A percentile compares a stretch with the other conserved stretches of the same genome.
These are phyloP conservation scores for Dinochytrium kinnereticum DNA, from an alignment of 371 early-diverging fungal species.

Conservation along the genomic window DNA sequence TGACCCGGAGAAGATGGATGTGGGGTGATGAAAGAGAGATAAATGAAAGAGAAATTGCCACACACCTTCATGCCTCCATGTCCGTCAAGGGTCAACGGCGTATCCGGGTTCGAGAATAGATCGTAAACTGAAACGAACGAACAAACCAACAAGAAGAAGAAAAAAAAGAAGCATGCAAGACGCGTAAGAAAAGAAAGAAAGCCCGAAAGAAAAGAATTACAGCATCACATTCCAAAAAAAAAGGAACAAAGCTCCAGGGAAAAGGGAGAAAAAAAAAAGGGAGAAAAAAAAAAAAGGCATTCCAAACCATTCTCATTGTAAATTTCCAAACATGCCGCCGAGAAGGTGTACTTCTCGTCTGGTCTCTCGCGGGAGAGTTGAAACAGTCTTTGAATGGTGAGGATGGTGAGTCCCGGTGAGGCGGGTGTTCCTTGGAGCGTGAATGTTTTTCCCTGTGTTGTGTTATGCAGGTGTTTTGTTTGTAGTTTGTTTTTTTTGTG, in stretches of 20 bases:
- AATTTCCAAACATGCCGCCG: not conserved
- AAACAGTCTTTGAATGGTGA: constrained; percentile 9
- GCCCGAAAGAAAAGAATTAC: no score
- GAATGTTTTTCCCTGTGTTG: constrained; percentile 15
- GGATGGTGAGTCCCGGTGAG: not conserved
- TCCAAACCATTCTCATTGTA: constrained; percentile 18
- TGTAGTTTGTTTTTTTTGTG: no score
- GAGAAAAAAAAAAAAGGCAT: not conserved
- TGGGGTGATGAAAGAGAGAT: no score
- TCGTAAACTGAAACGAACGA: not conserved
- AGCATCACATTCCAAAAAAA: no score
- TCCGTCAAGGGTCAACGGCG: not conserved
- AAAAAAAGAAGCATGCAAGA: not conserved
- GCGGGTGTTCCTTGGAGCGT: constrained; percentile 19
- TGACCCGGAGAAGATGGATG: not conserved
- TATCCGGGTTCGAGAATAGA: not conserved
- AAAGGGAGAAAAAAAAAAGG: not conserved
- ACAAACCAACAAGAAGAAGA: not conserved
- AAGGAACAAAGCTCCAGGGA: not conserved
- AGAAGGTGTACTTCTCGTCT: not conserved
- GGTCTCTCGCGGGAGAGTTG: not conserved
- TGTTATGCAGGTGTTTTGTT: not conserved
- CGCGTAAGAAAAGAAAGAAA: no score
- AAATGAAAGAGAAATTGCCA: not conserved
- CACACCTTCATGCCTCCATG: not conserved